These are phyloP conservation scores for Pestalotiopsis sp. DNA, from an alignment of 2,329 filamentous ascomycete species.

Conservation along the genomic window DNA sequence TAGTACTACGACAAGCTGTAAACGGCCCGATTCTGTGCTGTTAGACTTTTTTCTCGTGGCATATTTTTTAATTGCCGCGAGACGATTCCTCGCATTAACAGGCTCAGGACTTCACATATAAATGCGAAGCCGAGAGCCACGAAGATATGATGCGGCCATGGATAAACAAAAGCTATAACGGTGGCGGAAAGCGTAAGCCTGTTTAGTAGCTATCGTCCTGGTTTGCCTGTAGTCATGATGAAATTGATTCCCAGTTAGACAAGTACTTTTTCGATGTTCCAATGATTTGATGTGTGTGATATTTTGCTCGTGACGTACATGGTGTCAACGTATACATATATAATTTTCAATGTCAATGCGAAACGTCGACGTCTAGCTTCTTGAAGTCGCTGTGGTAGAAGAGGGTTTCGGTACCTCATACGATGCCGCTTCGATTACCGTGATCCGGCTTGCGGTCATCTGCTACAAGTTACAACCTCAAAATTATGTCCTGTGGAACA, in stretches of 20 bases:
- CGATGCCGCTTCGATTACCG: too few relatives aligned
- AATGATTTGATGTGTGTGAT: neutral
- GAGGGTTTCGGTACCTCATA: too few relatives aligned
- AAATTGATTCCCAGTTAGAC: conserved; percentile 30
- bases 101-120: conserved; percentile 25
- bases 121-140: conserved; percentile 26
- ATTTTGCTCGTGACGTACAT: too few relatives aligned
- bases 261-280: neutral
- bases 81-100: conserved; percentile 36
- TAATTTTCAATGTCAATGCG: too few relatives aligned
- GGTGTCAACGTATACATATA: too few relatives aligned
- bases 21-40: conserved; percentile 47
- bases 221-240: conserved; percentile 32
- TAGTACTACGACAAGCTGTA: conserved; percentile 99
- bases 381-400: too few relatives aligned
- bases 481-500: too few relatives aligned
- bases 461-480: too few relatives aligned
- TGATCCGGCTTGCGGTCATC: too few relatives aligned
- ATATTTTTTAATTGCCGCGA: conserved; percentile 43
- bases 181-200: conserved; percentile 26
- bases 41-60: conserved; percentile 50
- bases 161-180: conserved; percentile 34
- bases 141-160: conserved; percentile 32
- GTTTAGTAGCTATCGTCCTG: conserved; percentile 29
- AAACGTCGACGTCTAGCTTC: too few relatives aligned